phyloP scores from a whole-genome alignment of 208 protist genomes.

The Porcisia deanei region DNA sequence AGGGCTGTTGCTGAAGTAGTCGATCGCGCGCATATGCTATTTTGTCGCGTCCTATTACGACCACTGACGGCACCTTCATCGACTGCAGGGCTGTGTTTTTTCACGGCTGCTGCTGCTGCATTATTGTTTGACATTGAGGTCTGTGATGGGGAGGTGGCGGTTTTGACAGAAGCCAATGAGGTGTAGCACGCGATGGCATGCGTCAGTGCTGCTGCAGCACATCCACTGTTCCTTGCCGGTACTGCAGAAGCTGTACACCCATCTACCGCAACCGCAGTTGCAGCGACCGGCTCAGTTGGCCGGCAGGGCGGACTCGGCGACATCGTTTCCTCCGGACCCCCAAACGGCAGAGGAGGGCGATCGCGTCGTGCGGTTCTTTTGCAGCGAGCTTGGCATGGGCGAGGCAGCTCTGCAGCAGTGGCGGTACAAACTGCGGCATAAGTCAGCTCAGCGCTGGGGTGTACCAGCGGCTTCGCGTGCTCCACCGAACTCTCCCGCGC shows the following conservation, averaged over 20 bases:
- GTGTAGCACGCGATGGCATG: background rate
- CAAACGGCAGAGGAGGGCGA: conserved; percentile 43
- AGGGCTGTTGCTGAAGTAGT: too few relatives aligned
- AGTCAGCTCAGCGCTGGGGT: conserved; percentile 39
- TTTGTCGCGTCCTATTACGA: too few relatives aligned
- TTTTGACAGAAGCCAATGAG: background rate
- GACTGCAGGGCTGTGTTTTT: too few relatives aligned
- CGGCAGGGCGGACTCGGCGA: background rate
- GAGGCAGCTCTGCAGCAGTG: conserved; percentile 42
- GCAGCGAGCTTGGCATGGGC: conserved; percentile 68
- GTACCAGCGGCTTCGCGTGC: background rate
- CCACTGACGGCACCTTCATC: too few relatives aligned
- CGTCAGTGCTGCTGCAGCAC: conserved; percentile 63
- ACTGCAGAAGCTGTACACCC: conserved; percentile 53
- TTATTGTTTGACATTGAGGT: too few relatives aligned
- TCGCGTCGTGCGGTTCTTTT: conserved; percentile 56
- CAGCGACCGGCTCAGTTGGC: background rate
- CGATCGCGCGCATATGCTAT: too few relatives aligned
- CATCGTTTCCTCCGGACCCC: conserved; percentile 33
- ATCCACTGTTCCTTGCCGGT: conserved; percentile 56
- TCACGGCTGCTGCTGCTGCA: too few relatives aligned
- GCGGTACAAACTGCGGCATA: conserved; percentile 32
- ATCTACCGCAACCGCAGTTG: background rate
- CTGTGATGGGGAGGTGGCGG: too few relatives aligned
- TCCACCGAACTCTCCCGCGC: background rate